Percentiles rank a stretch among this genome's conserved stretches.
These are phyloP conservation scores for Protomyces gravidus DNA, from an alignment of 1,139 yeast genomes.

Conservation along the genomic window DNA sequence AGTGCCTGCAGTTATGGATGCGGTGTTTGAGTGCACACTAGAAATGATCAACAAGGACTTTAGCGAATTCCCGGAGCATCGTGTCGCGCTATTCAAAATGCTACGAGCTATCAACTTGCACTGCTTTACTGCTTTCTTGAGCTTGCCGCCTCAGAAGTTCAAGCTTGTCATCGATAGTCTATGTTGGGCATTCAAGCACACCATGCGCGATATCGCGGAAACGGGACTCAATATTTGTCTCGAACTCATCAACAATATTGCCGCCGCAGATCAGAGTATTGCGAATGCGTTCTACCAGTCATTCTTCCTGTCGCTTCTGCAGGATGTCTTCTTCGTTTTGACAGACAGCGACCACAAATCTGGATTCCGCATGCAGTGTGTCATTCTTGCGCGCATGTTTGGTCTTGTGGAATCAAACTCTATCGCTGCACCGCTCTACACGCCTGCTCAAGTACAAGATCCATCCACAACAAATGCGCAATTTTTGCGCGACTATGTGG, in stretches of 20 bases:
- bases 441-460: constrained; percentile 59
- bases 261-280: constrained; percentile 63
- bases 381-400: constrained; percentile 75
- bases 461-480: constrained; percentile 82
- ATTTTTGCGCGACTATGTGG: constrained; percentile 75
- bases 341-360: constrained; percentile 98
- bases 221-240: constrained; percentile 59
- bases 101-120: constrained; percentile 80
- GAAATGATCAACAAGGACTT: constrained; percentile 94
- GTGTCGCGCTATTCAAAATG: constrained; percentile 90
- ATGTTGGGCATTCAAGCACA: constrained; percentile 96
- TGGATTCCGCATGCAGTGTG: constrained; percentile 85
- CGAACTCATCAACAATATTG: constrained; percentile 79
- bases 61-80: constrained; percentile 94
- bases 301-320: constrained; percentile 81
- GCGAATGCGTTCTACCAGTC: constrained; percentile 83
- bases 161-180: constrained; percentile 88
- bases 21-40: constrained; percentile 89
- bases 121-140: constrained; percentile 78
- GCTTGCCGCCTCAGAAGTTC: constrained; percentile 88
- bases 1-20: constrained; percentile 78
- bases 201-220: constrained; percentile 52
- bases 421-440: constrained; percentile 72
- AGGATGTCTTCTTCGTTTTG: constrained; percentile 86
- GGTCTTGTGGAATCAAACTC: constrained; percentile 74